Conservation (phyloP, 148 eudicot species). For the Fagopyrum tataricum region DNA sequence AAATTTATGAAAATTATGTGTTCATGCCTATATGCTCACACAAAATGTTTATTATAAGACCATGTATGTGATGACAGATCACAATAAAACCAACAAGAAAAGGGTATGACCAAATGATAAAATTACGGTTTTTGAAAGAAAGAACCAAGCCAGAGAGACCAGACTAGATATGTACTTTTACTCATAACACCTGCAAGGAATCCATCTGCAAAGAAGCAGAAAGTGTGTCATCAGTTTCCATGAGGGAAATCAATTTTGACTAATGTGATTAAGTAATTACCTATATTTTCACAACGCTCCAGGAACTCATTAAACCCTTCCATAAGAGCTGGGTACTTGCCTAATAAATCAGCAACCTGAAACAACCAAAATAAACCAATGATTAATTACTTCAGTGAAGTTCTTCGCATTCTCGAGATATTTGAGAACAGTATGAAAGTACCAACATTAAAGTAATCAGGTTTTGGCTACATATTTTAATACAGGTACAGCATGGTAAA, state of each 20-base stretch:
- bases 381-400: not conserved
- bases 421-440: not conserved
- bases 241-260: not conserved
- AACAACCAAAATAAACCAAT: constrained; percentile 5
- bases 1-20: not conserved
- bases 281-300: constrained; percentile 79
- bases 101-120: not conserved
- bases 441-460: not conserved
- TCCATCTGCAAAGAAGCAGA: constrained; percentile 57
- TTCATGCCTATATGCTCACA: not conserved
- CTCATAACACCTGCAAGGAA: constrained; percentile 85
- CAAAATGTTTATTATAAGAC: not conserved
- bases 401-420: not conserved
- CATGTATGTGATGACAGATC: not conserved
- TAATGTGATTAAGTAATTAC: constrained; percentile 25
- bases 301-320: constrained; percentile 84
- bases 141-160: not conserved
- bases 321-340: constrained; percentile 87
- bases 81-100: not conserved
- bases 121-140: not conserved
- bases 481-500: not conserved
- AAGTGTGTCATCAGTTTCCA: not conserved
- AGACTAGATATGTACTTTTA: constrained; percentile 49
- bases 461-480: not conserved
- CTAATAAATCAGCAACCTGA: constrained; percentile 88